phyloP scores from a whole-genome alignment of 2,329 filamentous ascomycete species.

The Sarocladium kiliense region DNA sequence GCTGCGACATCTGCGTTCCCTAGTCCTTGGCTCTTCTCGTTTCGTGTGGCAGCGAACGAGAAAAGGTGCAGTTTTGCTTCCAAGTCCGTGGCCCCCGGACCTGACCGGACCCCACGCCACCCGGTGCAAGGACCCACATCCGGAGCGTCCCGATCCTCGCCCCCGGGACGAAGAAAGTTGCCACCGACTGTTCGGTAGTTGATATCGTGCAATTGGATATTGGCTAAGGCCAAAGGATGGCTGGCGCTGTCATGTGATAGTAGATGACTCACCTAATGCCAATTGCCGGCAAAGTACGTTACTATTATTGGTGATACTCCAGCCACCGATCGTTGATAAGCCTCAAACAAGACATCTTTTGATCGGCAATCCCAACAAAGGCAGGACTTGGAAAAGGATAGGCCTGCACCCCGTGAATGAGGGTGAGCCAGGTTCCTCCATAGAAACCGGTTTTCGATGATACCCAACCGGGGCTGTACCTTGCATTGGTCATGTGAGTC shows the following conservation, averaged over 20 bases:
- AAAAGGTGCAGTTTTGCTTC: background rate
- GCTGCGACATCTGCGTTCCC: background rate
- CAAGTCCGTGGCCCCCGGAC: background rate
- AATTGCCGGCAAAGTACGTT: too few species aligned
- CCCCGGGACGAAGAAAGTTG: background rate
- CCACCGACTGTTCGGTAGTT: too few species aligned
- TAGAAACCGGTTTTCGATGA: too few species aligned
- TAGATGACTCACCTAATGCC: background rate
- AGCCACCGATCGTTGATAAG: too few species aligned
- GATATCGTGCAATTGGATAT: too few species aligned
- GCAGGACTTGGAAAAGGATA: background rate
- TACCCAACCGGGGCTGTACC: too few species aligned
- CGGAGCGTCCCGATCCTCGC: conserved; percentile 8
- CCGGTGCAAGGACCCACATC: background rate
- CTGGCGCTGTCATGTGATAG: background rate
- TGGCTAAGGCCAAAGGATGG: background rate
- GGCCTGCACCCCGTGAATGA: too few species aligned
- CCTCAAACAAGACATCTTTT: too few species aligned
- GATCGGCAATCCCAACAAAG: background rate
- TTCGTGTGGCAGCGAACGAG: background rate
- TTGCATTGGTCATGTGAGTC: background rate
- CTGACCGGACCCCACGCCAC: conserved; percentile 2
- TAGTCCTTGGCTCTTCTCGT: background rate
- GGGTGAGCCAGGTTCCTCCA: too few species aligned
- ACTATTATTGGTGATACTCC: too few species aligned